Percentiles rank a stretch among this genome's conserved stretches.
phyloP scores from a whole-genome alignment of 805 yeast species.

The Lipomyces kockii region DNA sequence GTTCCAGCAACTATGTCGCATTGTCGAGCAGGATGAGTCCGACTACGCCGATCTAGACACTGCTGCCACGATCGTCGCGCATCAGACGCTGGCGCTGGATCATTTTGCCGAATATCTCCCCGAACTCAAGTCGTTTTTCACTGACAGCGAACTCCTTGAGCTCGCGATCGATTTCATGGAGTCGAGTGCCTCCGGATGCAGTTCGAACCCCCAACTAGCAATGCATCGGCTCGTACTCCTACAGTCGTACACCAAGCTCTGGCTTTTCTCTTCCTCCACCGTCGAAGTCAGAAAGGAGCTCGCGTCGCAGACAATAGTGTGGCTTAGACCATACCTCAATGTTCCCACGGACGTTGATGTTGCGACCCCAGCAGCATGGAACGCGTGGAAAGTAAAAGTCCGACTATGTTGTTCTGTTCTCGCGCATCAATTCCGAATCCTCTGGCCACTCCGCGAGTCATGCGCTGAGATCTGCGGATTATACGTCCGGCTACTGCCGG shows the following conservation, averaged over 20 bases:
- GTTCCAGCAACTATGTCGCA: slow-evolving; percentile 17
- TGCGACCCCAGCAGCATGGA: slow-evolving; percentile 13
- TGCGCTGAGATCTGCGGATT: slow-evolving; percentile 40
- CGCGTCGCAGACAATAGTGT: slow-evolving; percentile 22
- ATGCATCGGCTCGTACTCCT: slow-evolving; percentile 54
- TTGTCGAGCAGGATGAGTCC: slow-evolving; percentile 16
- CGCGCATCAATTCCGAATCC: slow-evolving; percentile 40
- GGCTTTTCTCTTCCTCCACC: slow-evolving; percentile 34
- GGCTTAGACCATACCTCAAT: slow-evolving; percentile 25
- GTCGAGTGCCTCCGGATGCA: slow-evolving; percentile 16
- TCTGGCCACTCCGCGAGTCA: slow-evolving; percentile 42
- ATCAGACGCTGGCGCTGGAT: slow-evolving; percentile 24
- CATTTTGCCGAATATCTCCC: slow-evolving; percentile 23
- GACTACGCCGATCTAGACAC: not conserved
- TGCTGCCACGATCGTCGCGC: slow-evolving; percentile 14
- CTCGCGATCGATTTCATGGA: slow-evolving; percentile 42
- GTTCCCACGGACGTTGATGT: slow-evolving; percentile 19
- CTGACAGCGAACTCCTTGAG: slow-evolving; percentile 44
- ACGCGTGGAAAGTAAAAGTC: slow-evolving; percentile 38
- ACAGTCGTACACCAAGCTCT: slow-evolving; percentile 47
- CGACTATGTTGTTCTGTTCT: slow-evolving; percentile 41
- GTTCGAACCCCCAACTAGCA: slow-evolving; percentile 31
- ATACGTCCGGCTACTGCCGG: slow-evolving; percentile 44
- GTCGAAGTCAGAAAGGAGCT: slow-evolving; percentile 7
- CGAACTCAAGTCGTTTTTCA: slow-evolving; percentile 42